Evolutionary conservation across 1,284 basidiomycete species (phyloP).

Genomic region (Fomitiporia mediterranea): DNA sequence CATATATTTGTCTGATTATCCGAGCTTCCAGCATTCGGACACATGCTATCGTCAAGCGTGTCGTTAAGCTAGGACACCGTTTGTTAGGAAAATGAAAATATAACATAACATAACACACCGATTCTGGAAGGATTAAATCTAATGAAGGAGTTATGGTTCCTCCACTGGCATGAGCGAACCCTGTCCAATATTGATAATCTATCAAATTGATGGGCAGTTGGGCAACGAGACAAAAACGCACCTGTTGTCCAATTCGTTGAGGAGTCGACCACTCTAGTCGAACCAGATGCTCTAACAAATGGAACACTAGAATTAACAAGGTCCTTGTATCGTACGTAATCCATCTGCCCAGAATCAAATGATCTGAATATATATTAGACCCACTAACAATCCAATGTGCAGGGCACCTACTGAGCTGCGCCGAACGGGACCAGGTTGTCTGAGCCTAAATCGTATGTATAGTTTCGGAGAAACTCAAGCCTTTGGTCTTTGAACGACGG

Average conservation of each 20-base stretch:
- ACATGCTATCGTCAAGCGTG: conserved; percentile 69
- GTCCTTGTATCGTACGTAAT: conserved; percentile 48
- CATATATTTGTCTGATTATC: conserved; percentile 45
- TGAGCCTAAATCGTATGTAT: conserved; percentile 52
- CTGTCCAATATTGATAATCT: conserved; percentile 1
- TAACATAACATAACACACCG: conserved; percentile 32
- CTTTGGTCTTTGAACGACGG: conserved; percentile 40
- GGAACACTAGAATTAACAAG: conserved; percentile 48
- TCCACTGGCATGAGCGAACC: conserved; percentile 20
- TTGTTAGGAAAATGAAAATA: background rate
- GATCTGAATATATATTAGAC: conserved; percentile 35
- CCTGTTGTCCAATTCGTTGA: conserved; percentile 71
- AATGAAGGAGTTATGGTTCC: conserved; percentile 7
- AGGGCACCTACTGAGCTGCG: conserved; percentile 56
- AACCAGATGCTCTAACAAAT: conserved; percentile 64
- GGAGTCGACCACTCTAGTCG: conserved; percentile 59
- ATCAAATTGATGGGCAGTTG: background rate
- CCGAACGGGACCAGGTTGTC: conserved; percentile 68
- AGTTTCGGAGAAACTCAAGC: conserved; percentile 58
- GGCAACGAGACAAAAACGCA: conserved; percentile 25
- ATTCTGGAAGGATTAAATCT: conserved; percentile 45
- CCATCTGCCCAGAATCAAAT: conserved; percentile 41
- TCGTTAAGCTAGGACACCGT: conserved; percentile 48
- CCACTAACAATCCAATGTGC: background rate
- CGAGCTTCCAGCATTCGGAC: conserved; percentile 52